A percentile compares a stretch with the other conserved stretches of the same genome.
Evolutionary conservation across 495 filamentous ascomycete species (phyloP).

Genomic region (Clavariopsis aquatica): DNA sequence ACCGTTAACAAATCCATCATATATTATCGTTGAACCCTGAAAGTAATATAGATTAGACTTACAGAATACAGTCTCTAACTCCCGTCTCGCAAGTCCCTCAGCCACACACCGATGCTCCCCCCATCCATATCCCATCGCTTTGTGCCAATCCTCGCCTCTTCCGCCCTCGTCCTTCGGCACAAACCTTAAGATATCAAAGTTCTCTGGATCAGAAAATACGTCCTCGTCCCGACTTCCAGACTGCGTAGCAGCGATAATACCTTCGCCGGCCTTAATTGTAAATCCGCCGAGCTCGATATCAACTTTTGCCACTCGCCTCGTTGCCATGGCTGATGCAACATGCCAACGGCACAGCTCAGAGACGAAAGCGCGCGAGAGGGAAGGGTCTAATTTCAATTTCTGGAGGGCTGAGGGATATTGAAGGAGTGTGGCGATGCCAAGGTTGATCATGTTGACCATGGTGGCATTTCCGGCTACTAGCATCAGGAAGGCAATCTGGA

Average conservation of each 20-base stretch:
- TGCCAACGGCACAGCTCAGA: constrained; percentile 53
- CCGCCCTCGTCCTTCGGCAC: constrained; percentile 15
- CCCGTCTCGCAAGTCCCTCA: constrained; percentile 48
- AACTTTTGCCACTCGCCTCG: constrained; percentile 49
- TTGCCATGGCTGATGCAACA: constrained; percentile 48
- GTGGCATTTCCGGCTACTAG: constrained; percentile 54
- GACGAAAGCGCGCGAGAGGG: constrained; percentile 43
- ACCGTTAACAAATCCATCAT: neutral
- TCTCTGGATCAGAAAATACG: constrained; percentile 46
- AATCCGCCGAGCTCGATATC: constrained; percentile 49
- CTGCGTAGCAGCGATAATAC: constrained; percentile 52
- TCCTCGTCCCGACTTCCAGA: constrained; percentile 54
- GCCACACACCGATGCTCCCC: constrained; percentile 51
- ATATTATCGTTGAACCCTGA: neutral
- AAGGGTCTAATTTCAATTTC: constrained; percentile 46
- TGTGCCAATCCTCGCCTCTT: constrained; percentile 38
- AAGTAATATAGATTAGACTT: constrained; percentile 23
- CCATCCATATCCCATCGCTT: constrained; percentile 50
- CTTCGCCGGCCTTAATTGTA: constrained; percentile 47
- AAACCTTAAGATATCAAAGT: constrained; percentile 45
- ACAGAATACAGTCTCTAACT: constrained; percentile 48
- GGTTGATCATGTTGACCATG: constrained; percentile 53
- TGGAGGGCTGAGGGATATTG: constrained; percentile 40
- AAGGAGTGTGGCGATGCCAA: constrained; percentile 35
- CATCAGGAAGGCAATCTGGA: constrained; percentile 51